These are phyloP conservation scores for Rhizoclosmatium globosum DNA, from an alignment of 192 early-diverging fungal genomes.

Conservation along the genomic window DNA sequence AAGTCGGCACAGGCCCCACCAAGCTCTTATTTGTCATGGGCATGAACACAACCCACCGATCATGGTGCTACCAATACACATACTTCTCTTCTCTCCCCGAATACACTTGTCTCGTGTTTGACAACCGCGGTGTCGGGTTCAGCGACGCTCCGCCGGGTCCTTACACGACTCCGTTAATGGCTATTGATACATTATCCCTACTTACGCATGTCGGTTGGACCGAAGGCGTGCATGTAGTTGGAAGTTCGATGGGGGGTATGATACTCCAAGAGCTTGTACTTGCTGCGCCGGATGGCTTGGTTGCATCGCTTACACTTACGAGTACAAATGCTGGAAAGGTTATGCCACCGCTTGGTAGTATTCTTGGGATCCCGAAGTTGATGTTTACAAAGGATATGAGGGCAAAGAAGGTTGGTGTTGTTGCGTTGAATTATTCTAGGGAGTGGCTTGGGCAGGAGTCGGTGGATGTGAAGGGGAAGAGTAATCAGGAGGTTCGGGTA, in stretches of 20 bases:
- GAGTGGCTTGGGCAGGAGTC: too few species aligned
- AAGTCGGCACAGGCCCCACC: constrained; percentile 74
- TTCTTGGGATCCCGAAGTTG: constrained; percentile 16
- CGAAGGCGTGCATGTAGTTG: constrained; percentile 74
- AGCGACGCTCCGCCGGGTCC: constrained; percentile 52
- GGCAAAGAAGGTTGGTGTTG: too few species aligned
- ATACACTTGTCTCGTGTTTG: constrained; percentile 80
- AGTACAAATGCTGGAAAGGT: constrained; percentile 65
- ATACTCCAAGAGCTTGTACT: constrained; percentile 77
- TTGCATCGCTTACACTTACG: constrained; percentile 61
- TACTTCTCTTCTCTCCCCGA: constrained; percentile 71
- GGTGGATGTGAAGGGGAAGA: too few species aligned
- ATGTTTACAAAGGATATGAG: too few species aligned
- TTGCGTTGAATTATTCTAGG: too few species aligned
- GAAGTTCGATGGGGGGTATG: constrained; percentile 86
- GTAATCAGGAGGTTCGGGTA: too few species aligned
- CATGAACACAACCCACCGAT: constrained; percentile 39
- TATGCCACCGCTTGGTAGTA: constrained; percentile 41
- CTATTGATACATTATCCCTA: constrained; percentile 72
- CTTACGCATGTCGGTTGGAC: constrained; percentile 81
- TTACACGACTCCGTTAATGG: constrained; percentile 80
- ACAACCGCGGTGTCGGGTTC: constrained; percentile 84
- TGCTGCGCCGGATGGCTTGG: constrained; percentile 64
- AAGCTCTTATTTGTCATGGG: constrained; percentile 83
- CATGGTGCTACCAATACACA: constrained; percentile 66